A percentile compares a stretch with the other conserved stretches of the same genome.
Conservation (phyloP, 1,284 basidiomycete genomes). For the Acaromyces ingoldii region DNA sequence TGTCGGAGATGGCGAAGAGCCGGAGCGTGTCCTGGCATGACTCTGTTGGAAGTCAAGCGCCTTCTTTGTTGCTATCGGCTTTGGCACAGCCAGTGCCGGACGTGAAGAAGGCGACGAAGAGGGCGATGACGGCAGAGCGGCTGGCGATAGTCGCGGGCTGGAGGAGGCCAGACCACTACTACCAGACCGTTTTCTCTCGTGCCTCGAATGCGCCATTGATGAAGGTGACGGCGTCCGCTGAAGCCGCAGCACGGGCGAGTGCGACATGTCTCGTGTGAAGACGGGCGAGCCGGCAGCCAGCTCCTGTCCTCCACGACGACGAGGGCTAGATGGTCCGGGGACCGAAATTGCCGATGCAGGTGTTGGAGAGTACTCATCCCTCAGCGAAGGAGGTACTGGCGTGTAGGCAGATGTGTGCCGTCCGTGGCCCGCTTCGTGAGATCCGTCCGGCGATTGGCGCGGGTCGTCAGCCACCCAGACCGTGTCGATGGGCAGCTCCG, state of each 20-base stretch:
- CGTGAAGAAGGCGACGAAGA: background rate
- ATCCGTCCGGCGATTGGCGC: background rate
- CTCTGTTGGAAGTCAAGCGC: background rate
- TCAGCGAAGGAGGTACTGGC: slow-evolving; percentile 5
- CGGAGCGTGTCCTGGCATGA: background rate
- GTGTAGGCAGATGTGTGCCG: background rate
- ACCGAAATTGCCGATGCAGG: slow-evolving; percentile 18
- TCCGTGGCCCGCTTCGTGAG: slow-evolving; percentile 7
- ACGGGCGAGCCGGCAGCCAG: background rate
- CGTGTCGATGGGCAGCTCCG: slow-evolving; percentile 35
- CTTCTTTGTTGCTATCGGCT: background rate
- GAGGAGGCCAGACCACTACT: background rate
- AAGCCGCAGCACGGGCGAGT: background rate
- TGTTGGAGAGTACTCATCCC: slow-evolving; percentile 10
- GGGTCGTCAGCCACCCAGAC: slow-evolving; percentile 22
- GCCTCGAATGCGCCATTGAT: background rate
- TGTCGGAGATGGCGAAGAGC: background rate
- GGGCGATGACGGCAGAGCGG: too few species aligned
- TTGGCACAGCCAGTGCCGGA: background rate
- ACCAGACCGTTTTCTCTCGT: background rate
- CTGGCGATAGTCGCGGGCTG: background rate
- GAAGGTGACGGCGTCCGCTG: slow-evolving; percentile 3
- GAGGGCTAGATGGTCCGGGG: slow-evolving; percentile 18
- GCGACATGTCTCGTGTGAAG: background rate
- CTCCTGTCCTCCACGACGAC: too few species aligned